These are phyloP conservation scores for Coemansia sp. DNA, from an alignment of 192 early-diverging fungal species.

Conservation along the genomic window DNA sequence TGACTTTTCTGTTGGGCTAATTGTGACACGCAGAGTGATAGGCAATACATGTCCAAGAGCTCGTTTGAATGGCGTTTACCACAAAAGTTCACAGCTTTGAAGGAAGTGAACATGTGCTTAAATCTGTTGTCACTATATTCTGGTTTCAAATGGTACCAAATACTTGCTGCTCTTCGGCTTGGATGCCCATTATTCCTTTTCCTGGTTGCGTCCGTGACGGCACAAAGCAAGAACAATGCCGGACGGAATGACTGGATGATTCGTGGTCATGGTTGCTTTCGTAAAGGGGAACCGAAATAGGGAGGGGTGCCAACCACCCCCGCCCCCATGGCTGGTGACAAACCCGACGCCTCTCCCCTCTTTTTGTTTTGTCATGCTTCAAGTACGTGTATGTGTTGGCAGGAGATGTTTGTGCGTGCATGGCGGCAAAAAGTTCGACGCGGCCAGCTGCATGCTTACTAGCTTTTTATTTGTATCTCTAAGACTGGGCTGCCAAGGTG, in stretches of 20 bases:
- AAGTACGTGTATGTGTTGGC: too few species aligned
- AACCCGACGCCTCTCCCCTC: slow-evolving; percentile 27
- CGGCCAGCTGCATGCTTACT: not conserved
- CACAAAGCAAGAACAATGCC: slow-evolving; percentile 6
- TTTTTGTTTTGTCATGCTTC: slow-evolving; percentile 1
- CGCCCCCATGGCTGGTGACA: slow-evolving; percentile 24
- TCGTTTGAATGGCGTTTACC: too few species aligned
- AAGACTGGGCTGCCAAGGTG: not conserved
- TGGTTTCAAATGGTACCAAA: not conserved
- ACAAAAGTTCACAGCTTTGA: not conserved
- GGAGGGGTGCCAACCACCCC: slow-evolving; percentile 31
- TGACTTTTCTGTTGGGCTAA: not conserved
- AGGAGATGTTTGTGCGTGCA: not conserved
- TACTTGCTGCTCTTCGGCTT: not conserved
- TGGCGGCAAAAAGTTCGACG: not conserved
- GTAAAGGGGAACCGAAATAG: slow-evolving; percentile 1
- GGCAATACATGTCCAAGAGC: too few species aligned
- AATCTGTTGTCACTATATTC: not conserved
- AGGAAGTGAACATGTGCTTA: not conserved
- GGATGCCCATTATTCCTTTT: not conserved
- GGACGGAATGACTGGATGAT: slow-evolving; percentile 7
- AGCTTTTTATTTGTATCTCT: not conserved
- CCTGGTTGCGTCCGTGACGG: not conserved
- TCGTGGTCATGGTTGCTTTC: slow-evolving; percentile 1
- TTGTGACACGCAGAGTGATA: not conserved